Evolutionary conservation across 176 grass and related monocot species (phyloP).

Genomic region (Rhynchospora tenuis): DNA sequence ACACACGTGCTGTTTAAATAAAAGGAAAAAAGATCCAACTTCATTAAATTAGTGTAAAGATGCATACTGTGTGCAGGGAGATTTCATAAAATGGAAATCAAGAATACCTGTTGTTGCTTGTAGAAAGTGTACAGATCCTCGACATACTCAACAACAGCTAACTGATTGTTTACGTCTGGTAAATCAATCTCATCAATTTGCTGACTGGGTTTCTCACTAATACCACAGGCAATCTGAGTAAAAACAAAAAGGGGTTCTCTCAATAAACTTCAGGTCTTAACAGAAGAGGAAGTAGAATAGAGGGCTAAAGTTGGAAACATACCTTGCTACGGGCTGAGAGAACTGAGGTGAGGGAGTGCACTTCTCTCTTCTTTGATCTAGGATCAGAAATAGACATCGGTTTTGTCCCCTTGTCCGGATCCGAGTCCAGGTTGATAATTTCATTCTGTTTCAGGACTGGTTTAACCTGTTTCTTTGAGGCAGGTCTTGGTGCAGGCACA

Average conservation of each 20-base stretch:
- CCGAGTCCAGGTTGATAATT: constrained; percentile 31
- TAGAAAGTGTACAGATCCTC: constrained; percentile 87
- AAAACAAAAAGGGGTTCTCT: neutral
- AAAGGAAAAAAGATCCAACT: neutral
- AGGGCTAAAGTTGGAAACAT: neutral
- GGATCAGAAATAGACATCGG: constrained; percentile 10
- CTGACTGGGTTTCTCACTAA: constrained; percentile 35
- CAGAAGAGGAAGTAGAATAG: neutral
- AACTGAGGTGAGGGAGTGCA: constrained; percentile 64
- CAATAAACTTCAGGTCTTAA: neutral
- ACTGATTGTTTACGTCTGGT: constrained; percentile 44
- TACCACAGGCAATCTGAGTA: constrained; percentile 45
- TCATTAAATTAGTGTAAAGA: neutral
- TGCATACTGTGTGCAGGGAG: constrained; percentile 12
- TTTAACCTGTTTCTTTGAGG: constrained; percentile 40
- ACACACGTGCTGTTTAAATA: constrained; percentile 37
- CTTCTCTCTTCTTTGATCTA: constrained; percentile 63
- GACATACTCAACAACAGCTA: constrained; percentile 80
- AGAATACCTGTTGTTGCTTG: constrained; percentile 55
- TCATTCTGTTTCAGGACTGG: constrained; percentile 30
- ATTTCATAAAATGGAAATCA: neutral
- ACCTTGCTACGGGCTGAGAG: constrained; percentile 93
- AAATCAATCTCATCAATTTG: constrained; percentile 68
- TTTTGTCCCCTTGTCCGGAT: neutral
- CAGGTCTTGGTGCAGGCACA: constrained; percentile 30